These are phyloP conservation scores for Penicillium sp. DNA, from an alignment of 2,329 filamentous ascomycete species.

Conservation along the genomic window DNA sequence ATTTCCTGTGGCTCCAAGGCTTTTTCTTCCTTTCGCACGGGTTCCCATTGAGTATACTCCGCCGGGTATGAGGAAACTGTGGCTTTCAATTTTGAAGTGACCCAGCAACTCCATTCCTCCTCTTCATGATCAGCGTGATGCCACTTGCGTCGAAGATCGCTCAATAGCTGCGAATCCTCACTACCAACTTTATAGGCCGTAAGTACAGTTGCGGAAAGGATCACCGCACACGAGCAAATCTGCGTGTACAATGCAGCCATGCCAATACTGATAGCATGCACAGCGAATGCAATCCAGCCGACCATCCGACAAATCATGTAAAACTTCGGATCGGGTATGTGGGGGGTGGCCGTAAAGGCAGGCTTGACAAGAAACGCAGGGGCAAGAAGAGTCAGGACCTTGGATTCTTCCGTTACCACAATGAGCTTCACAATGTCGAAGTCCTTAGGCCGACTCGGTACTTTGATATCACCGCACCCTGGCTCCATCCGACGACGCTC, in stretches of 20 bases:
- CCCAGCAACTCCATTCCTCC: conserved; percentile 1
- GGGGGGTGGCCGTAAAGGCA: conserved; percentile 2
- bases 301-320: not conserved
- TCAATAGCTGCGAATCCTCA: conserved; percentile 5
- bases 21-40: not conserved
- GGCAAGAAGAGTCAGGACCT: conserved; percentile 8
- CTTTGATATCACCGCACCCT: not conserved
- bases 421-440: not conserved
- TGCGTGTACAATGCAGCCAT: conserved; percentile 9
- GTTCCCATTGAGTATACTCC: conserved; percentile 5
- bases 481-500: not conserved
- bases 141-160: not conserved
- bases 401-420: conserved; percentile 12
- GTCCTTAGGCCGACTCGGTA: not conserved
- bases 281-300: conserved; percentile 10
- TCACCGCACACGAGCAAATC: conserved; percentile 7
- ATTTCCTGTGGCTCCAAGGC: no score
- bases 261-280: conserved; percentile 11
- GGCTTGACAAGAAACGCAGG: conserved; percentile 7
- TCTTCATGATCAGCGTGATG: not conserved
- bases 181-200: conserved; percentile 7
- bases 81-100: conserved; percentile 5
- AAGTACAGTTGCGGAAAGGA: conserved; percentile 7
- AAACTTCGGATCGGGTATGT: not conserved
- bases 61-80: conserved; percentile 6